Base-by-base conservation (phyloP, 1,284 basidiomycete genomes). In the Leccinum colubrinum region DNA sequence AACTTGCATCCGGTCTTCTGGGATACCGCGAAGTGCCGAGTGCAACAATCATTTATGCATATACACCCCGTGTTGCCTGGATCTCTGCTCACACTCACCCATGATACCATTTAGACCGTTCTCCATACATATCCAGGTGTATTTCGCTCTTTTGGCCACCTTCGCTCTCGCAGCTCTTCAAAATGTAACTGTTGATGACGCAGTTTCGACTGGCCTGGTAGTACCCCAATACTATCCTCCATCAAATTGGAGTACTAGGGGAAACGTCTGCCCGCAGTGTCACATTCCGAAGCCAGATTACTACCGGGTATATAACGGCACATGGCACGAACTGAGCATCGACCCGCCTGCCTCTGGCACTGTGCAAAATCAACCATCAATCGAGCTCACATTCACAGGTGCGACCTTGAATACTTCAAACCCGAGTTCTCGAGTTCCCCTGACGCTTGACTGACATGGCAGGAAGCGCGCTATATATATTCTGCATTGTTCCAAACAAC, bases 391-490 rank as follows among this genome's bases (percentile, higher is more conserved):
- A 9, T 70, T 70, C 3, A 61, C 48, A 35, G 70, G 68, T 61
- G 17, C 2, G 60, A 25, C 4, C 3, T 8, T 6, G 7, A 6
- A 6, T 48, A n/a, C 5, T 46, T 37, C 8, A 17, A 4, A 15
- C n/a, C 12, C 4, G 12, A 51, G 3, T 20, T 48, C 15, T 5
- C 12, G 11, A 50, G 3, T 22, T 50, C 1, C 17, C n/a, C 17
- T 39, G 62, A 62, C 4, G 22, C 2, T 6, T 6, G 4, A 15
- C 30, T 11, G 2, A 1, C 4, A 30, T 6, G 11, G 1, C 53
- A 69, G 68, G 70, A 30, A 68, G 39, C n/a, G 67, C 50, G 1
- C 1, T 71, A 9, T 68, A 71, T 12, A 62, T 71, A 33, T 68
- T 69, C 54, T 68, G 70, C 48, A 64, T 68, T 37, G 5, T 61